phyloP scores from a whole-genome alignment of 805 yeast species.

The Spathaspora boniae region DNA sequence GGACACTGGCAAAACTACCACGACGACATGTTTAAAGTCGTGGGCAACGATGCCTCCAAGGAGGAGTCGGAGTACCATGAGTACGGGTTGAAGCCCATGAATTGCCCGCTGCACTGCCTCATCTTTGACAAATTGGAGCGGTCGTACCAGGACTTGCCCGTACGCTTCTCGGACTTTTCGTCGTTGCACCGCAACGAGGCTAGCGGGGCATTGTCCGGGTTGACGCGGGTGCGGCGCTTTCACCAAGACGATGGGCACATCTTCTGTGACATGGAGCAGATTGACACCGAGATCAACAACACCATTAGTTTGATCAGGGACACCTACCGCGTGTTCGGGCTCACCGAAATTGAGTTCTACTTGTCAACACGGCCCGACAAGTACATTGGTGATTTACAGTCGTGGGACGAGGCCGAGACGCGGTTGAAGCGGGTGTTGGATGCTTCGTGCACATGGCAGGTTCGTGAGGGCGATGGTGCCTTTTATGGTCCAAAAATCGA shows the following conservation, averaged over 20 bases:
- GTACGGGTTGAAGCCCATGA: conserved; percentile 92
- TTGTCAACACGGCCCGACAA: conserved; percentile 82
- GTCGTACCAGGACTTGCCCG: conserved; percentile 82
- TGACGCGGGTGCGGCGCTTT: conserved; percentile 89
- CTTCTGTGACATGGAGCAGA: conserved; percentile 79
- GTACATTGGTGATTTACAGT: conserved; percentile 69
- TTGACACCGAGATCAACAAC: conserved; percentile 65
- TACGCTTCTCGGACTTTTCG: conserved; percentile 83
- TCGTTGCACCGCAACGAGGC: conserved; percentile 93
- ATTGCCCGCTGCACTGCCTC: conserved; percentile 93
- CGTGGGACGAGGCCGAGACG: conserved; percentile 82
- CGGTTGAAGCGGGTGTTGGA: conserved; percentile 61
- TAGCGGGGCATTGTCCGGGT: conserved; percentile 88
- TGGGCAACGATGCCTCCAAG: conserved; percentile 45
- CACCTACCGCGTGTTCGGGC: conserved; percentile 68
- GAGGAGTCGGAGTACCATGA: conserved; percentile 28
- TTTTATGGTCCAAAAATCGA: conserved; percentile 97
- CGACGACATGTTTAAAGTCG: conserved; percentile 91
- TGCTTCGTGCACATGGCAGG: conserved; percentile 50
- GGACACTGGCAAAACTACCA: conserved; percentile 97
- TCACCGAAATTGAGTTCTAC: conserved; percentile 55
- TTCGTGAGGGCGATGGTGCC: conserved; percentile 94
- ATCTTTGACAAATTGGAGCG: conserved; percentile 72
- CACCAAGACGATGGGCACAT: conserved; percentile 99
- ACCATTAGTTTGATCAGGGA: conserved; percentile 72